Base-by-base conservation (phyloP, 495 filamentous ascomycete genomes). In the Penicillium coffeae region DNA sequence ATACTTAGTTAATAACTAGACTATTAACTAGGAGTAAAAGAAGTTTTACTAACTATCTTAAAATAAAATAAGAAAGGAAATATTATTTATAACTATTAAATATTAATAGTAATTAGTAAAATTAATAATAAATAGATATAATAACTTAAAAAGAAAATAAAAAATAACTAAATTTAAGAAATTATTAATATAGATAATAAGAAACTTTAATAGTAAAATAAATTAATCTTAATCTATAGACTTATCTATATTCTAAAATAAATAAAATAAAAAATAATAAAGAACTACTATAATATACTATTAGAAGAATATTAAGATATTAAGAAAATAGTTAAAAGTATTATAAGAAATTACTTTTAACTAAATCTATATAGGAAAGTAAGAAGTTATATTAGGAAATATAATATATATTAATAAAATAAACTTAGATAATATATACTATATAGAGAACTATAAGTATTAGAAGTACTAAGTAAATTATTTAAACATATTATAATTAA, bases 371-470 rank as follows among this genome's bases (percentile, higher is more conserved):
- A 41, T 7, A 45, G 18, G 36, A 40, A 48, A 5, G 6, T 48
- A 0, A 41, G 35, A 4, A 33, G 37, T 3, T 60, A 60, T 36
- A 49, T 57, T 9, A 36, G 33, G 8, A 21, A 48, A 12, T 59
- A 21, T 20, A 16, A 49, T 18, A 54, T 16, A 0, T 54, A n/a
- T 33, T 21, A 39, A 38, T 2, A 13, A 37, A 20, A 48, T 25
- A 48, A 54, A 36, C 18, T 13, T 44, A 21, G 5, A n/a, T 22
- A 22, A 45, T 12, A 54, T 12, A 8, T 21, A 36, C 21, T n/a
- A 0, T 54, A 49, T 22, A 20, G 34, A 8, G 42, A 62, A 15
- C 44, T 63, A 13, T 35, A 58, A 25, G n/a, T 38, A 53, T 0
- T 21, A 40, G 9, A 48, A 34, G 2, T 40, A 41, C 47, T 46